Evolutionary conservation across 345 rosid genomes (phyloP), one percentile per base, ranked within the genome.

Genomic region (Dimocarpus longan): DNA sequence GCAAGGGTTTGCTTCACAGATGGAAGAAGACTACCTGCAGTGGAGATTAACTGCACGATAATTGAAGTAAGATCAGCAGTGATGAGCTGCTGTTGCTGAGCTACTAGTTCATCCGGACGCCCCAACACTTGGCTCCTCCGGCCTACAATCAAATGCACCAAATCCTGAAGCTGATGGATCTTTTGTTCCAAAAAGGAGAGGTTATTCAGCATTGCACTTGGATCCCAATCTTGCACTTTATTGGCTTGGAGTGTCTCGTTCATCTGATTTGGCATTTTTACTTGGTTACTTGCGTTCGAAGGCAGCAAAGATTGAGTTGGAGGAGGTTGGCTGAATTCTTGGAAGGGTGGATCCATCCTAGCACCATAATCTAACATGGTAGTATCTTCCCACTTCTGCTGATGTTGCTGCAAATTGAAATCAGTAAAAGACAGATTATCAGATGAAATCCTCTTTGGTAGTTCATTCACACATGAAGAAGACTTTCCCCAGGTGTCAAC

Each of bases 21-120:
- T 59, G 98, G 99, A 72, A 95, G 93, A 82, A 96, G 97, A 81
- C 91, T 94, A 69, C 98, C 98, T 5, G 98, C 97, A 46, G 99
- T 89, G 24, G 99, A 93, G 81, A 96, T 96, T 83, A 96, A 76
- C 86, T 96, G 99, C 73, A 91, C 93, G 48, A 94, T 94, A 70
- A 96, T 93, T 0, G 98, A 96, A 82, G 97, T 94, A 73, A 96
- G 92, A 86, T 94, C 97, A 11, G 98, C 89, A 13, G 95, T 91
- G 42, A 96, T 77, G 60, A 93, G 91, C 79, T 92, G 98, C 76
- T 93, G 95, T 60, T 89, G 91, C 85, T 95, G 99, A 71, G 89
- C 80, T 63, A 79, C 85, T 48, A 91, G 83, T 52, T 92, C 93
- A 68, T 89, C 88, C 0, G 87, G 89, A 62, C 82, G 88, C 59